Evolutionary conservation across 2,329 filamentous ascomycete genomes (phyloP), one percentile per base, ranked within the genome.

Genomic region (Colletotrichum aenigma): DNA sequence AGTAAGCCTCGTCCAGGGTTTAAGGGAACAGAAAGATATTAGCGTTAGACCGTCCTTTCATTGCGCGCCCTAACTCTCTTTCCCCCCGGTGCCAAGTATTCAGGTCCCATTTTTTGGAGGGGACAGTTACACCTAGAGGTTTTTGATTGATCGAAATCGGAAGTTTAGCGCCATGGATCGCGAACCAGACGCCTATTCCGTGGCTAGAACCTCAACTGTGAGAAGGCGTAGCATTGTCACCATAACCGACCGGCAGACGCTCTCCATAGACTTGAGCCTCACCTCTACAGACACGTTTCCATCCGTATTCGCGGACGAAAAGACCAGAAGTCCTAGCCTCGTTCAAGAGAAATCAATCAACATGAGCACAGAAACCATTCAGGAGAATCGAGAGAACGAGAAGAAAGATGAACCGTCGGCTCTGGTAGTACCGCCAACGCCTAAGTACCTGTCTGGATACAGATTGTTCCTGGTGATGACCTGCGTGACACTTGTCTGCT

Each of bases 391-490:
- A 21, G 10, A 21, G 12, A 21, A 52, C 43, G n/a, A 52, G 43
- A 52, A 52, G 10, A 56, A 16, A 6, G 34, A 60, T 18, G 15
- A 13, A 7, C 13, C 48, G 3, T 55, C 16, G 2, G 4, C 16
- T 16, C 4, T 62, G 16, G n/a, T 8, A 15, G 18, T 24, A 2
- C 34, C n/a, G 18, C 15, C 56, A 8, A 12, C 28, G 13, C 32
- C 34, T n/a, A 21, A 75, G 43, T 65, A 69, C 15, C 9, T 74
- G 7, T 64, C 64, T 12, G 64, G 74, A 12, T 36, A 24, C 28
- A 65, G 30, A 15, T 34, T 86, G 16, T 80, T 81, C 69, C 78
- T 79, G 7, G 52, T 79, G 4, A 66, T 78, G 38, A 38, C 77
- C 16, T 77, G 79, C 12, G 71, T 80, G 7, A 66, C 78, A 7